These are phyloP conservation scores for Lippia alba DNA, from an alignment of 305 asterid genomes.

Conservation along the genomic window DNA sequence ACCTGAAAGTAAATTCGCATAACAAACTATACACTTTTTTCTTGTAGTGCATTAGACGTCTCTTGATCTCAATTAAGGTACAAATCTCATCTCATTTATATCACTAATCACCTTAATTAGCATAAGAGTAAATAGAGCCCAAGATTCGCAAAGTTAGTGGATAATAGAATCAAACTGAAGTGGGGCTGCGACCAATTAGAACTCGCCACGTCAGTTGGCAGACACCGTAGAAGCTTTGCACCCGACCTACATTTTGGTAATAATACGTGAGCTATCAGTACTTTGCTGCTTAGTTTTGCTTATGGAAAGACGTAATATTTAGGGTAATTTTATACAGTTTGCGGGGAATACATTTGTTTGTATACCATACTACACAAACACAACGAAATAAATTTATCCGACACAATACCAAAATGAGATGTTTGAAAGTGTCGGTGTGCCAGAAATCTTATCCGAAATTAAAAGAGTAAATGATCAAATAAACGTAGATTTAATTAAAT, in stretches of 20 bases:
- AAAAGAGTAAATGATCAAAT: no score
- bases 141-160: neutral
- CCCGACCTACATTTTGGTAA: conserved; percentile 34
- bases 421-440: no score
- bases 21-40: no score
- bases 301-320: no score
- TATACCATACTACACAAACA: no score
- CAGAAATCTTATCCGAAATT: no score
- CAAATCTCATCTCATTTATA: neutral
- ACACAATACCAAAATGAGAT: no score
- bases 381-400: no score
- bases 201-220: conserved; percentile 35
- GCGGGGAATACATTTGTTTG: no score
- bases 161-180: neutral
- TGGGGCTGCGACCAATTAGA: conserved; percentile 26
- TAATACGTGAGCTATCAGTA: conserved; percentile 38
- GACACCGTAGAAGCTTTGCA: conserved; percentile 21
- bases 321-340: no score
- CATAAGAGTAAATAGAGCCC: neutral
- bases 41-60: neutral
- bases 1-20: no score
- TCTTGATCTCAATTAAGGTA: neutral
- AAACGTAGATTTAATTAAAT: no score
- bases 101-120: neutral
- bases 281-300: conserved; percentile 38